Percentiles rank a stretch among this genome's conserved stretches.
Conservation (phyloP, 306 rosid species). For the Cucurbita moschata region DNA sequence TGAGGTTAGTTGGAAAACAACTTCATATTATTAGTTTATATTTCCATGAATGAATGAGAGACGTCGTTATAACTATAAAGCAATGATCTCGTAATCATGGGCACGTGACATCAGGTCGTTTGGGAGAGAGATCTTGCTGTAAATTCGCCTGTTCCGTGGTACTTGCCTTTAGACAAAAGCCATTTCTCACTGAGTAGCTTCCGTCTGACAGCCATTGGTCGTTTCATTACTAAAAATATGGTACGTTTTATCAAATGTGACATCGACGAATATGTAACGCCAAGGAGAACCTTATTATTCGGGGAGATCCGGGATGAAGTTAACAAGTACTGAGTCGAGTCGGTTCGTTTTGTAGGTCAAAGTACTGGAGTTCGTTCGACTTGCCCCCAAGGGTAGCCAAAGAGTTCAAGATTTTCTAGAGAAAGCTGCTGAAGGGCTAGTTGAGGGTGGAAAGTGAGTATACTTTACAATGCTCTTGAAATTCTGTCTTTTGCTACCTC, state of each 20-base stretch:
- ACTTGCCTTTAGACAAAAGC: conserved; percentile 79
- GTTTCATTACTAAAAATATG: conserved; percentile 73
- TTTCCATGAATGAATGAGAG: neutral
- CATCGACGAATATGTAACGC: neutral
- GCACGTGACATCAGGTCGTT: conserved; percentile 32
- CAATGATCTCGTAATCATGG: neutral
- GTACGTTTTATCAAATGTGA: conserved; percentile 20
- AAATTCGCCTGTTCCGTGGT: conserved; percentile 76
- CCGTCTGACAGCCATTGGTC: conserved; percentile 72
- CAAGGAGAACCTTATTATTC: neutral
- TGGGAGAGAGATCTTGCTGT: conserved; percentile 78
- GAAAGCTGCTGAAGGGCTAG: conserved; percentile 87
- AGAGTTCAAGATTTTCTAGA: conserved; percentile 86
- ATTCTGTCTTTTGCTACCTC: neutral
- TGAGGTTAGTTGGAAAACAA: conserved; percentile 46
- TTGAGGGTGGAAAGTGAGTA: conserved; percentile 98
- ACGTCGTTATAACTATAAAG: neutral
- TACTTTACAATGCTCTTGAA: neutral
- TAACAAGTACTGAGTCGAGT: neutral
- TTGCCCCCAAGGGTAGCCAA: conserved; percentile 88
- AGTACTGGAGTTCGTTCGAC: conserved; percentile 49
- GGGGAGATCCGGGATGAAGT: neutral
- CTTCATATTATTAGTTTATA: neutral
- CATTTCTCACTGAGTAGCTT: conserved; percentile 81
- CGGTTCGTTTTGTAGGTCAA: conserved; percentile 41